Base-by-base conservation (phyloP, 208 protist genomes). In the Phytomonas sp. region DNA sequence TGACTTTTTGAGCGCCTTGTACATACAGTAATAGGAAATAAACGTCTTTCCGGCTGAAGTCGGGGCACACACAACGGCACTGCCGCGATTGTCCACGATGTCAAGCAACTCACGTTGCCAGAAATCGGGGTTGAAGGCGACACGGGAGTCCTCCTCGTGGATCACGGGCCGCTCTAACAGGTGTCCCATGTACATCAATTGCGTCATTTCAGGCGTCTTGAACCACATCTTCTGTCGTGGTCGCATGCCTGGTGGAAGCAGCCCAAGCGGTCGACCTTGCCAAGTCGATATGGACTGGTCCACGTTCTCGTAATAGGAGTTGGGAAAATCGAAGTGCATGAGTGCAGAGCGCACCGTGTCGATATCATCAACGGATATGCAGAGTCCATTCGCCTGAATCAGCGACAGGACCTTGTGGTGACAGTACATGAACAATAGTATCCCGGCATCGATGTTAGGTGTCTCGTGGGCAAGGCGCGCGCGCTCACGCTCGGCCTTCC, bases 1-100 rank as follows among this genome's bases (percentile, higher is more conserved):
- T 15, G 82, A 93, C 46, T 80, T 85, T 46, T 83, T 80, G 28
- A 97, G 84, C 2, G 93, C 88, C 72, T 91, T 92, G 78, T 97
- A 94, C 83, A 99, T 98, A 74, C 84, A 91, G 82, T 98, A 98
- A 77, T 96, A 98, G 34, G 92, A 96, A 75, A 98, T 97, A 79
- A 98, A 99, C 0, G 96, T 99, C 80, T 99, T 99, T 62, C 92
- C 92, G 30, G 92, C 93, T 23, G 91, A 97, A 9, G 97, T 98
- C n/a, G 97, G 96, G 15, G 97, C 96, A 74, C 83, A 95, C n/a
- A 98, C 92, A 4, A 99, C 89, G 5, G 93, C 93, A 66, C 89
- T 97, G 56, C 85, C 89, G 64, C 91, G 84, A 59, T 60, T 68
- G 79, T 98, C 97, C 15, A 99, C 93, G 53, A 96, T 92, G 79